Evolutionary conservation across 306 rosid genomes (phyloP).

Genomic region (Trifolium repens): DNA sequence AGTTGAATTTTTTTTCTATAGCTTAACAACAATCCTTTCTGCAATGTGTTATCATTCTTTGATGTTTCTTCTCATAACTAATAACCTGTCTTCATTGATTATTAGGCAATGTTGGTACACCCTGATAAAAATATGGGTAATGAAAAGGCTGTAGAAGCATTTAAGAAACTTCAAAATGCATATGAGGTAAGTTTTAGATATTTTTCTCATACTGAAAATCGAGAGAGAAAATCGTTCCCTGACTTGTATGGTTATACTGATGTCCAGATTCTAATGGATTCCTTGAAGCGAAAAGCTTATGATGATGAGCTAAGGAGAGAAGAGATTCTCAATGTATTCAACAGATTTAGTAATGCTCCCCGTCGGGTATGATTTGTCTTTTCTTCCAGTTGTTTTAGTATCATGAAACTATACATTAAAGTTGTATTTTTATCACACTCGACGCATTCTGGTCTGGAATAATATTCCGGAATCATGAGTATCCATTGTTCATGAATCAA

Average conservation of each 20-base stretch:
- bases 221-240: conserved; percentile 33
- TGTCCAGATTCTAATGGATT: conserved; percentile 85
- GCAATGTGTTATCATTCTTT: conserved; percentile 30
- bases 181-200: conserved; percentile 70
- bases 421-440: background rate
- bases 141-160: conserved; percentile 98
- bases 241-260: conserved; percentile 40
- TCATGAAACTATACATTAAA: conserved; percentile 2
- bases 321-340: conserved; percentile 80
- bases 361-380: conserved; percentile 57
- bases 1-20: conserved; percentile 13
- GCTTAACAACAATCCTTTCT: conserved; percentile 31
- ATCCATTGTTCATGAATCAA: conserved; percentile 33
- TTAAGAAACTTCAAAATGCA: conserved; percentile 98
- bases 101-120: conserved; percentile 98
- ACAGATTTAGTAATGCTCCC: conserved; percentile 68
- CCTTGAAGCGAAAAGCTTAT: conserved; percentile 83
- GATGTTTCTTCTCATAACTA: conserved; percentile 41
- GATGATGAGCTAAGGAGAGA: conserved; percentile 95
- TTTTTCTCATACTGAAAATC: conserved; percentile 32
- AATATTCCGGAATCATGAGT: conserved; percentile 2
- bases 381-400: conserved; percentile 25
- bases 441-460: background rate
- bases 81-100: conserved; percentile 42
- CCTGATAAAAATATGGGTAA: conserved; percentile 99